Evolutionary conservation across 805 yeast species (phyloP).

Genomic region (Myxozyma melibiosi): DNA sequence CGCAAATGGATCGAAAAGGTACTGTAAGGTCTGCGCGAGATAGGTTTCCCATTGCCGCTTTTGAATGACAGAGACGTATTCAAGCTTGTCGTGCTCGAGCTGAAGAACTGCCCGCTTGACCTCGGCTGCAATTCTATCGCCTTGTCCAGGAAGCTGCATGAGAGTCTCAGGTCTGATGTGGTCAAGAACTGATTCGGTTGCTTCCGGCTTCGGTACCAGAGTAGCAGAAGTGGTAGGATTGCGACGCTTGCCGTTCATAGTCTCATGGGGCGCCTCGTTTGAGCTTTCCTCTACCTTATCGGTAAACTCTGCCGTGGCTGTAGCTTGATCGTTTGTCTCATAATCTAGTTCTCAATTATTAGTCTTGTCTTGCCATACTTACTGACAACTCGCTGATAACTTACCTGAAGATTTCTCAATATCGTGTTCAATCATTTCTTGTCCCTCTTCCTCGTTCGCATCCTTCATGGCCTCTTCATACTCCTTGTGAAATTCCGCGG

Average conservation of each 20-base stretch:
- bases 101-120: constrained; percentile 22
- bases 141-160: constrained; percentile 20
- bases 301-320: too few species aligned
- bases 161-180: constrained; percentile 20
- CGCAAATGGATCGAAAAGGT: constrained; percentile 64
- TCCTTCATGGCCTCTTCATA: constrained; percentile 15
- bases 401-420: constrained; percentile 6
- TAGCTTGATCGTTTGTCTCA: too few species aligned
- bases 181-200: constrained; percentile 1
- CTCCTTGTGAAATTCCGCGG: constrained; percentile 21
- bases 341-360: too few species aligned
- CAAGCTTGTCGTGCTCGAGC: constrained; percentile 37
- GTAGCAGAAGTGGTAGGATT: neutral
- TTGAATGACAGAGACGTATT: constrained; percentile 38
- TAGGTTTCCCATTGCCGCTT: constrained; percentile 71
- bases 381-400: neutral
- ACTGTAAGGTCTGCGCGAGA: constrained; percentile 51
- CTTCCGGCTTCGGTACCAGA: constrained; percentile 4
- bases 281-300: neutral
- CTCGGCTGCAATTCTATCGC: constrained; percentile 13
- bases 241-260: neutral
- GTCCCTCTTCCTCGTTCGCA: neutral
- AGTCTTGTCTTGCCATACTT: too few species aligned
- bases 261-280: neutral
- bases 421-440: neutral